Percentiles rank a stretch among this genome's conserved stretches.
Conservation (phyloP, 1,139 yeast species). For the Wickerhamomyces sp. region DNA sequence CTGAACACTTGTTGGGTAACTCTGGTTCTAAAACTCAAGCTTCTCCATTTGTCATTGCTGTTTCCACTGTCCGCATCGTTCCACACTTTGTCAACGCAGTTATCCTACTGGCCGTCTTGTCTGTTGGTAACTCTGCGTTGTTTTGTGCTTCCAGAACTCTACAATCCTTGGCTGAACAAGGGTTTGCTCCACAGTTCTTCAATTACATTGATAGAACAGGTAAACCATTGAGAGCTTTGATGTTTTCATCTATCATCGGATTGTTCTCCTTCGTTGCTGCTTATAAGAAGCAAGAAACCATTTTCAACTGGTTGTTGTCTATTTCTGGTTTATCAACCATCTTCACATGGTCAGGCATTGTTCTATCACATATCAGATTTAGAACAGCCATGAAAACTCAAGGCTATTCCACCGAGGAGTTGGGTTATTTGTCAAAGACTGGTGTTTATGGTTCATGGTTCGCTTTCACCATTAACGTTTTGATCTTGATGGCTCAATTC, state of each 20-base stretch:
- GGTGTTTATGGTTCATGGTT: slow-evolving; percentile 68
- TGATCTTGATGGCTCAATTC: slow-evolving; percentile 74
- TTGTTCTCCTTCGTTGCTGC: slow-evolving; percentile 72
- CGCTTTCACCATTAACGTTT: slow-evolving; percentile 54
- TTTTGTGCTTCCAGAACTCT: slow-evolving; percentile 79
- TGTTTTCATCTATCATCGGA: slow-evolving; percentile 52
- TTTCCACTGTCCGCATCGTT: slow-evolving; percentile 49
- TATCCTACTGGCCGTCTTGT: slow-evolving; percentile 60
- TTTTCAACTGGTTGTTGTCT: slow-evolving; percentile 75
- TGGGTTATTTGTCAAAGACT: slow-evolving; percentile 62
- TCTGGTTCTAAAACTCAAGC: slow-evolving; percentile 45
- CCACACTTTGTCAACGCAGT: slow-evolving; percentile 73
- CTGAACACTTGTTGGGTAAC: slow-evolving; percentile 40
- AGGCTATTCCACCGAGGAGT: slow-evolving; percentile 60
- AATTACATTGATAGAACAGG: slow-evolving; percentile 74
- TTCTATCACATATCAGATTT: slow-evolving; percentile 65
- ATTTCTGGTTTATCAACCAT: slow-evolving; percentile 78
- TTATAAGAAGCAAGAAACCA: slow-evolving; percentile 49
- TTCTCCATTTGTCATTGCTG: slow-evolving; percentile 72
- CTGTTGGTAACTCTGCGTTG: slow-evolving; percentile 73
- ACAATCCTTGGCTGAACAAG: slow-evolving; percentile 76
- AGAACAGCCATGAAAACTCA: slow-evolving; percentile 62
- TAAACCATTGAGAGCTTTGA: slow-evolving; percentile 67
- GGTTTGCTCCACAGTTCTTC: slow-evolving; percentile 69
- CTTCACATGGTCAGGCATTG: slow-evolving; percentile 79